Percentiles rank a stretch among this genome's conserved stretches.
These are phyloP conservation scores for Wickerhamomyces sp. DNA, from an alignment of 1,139 yeast species.

Conservation along the genomic window DNA sequence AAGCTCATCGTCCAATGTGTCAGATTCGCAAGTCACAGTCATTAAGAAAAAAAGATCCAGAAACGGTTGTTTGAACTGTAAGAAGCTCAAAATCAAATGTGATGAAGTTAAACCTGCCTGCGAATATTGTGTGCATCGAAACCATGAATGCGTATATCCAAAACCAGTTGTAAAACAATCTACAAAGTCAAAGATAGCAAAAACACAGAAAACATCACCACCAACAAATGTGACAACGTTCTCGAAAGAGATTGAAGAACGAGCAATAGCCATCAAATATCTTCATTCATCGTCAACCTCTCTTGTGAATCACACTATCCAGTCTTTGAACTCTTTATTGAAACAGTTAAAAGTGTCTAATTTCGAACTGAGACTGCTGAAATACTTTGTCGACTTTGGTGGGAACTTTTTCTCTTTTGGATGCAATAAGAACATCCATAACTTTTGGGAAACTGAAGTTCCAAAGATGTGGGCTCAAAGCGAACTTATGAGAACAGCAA, in stretches of 20 bases:
- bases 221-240: neutral
- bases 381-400: slow-evolving; percentile 18
- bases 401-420: slow-evolving; percentile 16
- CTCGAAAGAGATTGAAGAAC: too few species aligned
- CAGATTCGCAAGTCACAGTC: neutral
- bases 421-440: slow-evolving; percentile 6
- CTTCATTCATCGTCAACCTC: neutral
- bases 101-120: slow-evolving; percentile 65
- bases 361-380: slow-evolving; percentile 12
- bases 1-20: too few species aligned
- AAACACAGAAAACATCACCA: neutral
- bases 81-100: slow-evolving; percentile 63
- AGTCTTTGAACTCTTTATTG: slow-evolving; percentile 2
- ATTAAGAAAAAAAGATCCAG: slow-evolving; percentile 25
- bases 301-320: neutral
- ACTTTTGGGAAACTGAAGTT: slow-evolving; percentile 15
- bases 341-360: slow-evolving; percentile 1
- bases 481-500: slow-evolving; percentile 11
- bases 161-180: too few species aligned
- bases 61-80: slow-evolving; percentile 63
- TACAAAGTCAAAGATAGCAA: neutral
- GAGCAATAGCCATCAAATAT: too few species aligned
- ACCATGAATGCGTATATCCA: slow-evolving; percentile 4
- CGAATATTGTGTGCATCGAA: slow-evolving; percentile 46
- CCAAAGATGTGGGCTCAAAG: slow-evolving; percentile 16